Base-by-base conservation (phyloP, 805 yeast species). In the Priceomyces carsonii region DNA sequence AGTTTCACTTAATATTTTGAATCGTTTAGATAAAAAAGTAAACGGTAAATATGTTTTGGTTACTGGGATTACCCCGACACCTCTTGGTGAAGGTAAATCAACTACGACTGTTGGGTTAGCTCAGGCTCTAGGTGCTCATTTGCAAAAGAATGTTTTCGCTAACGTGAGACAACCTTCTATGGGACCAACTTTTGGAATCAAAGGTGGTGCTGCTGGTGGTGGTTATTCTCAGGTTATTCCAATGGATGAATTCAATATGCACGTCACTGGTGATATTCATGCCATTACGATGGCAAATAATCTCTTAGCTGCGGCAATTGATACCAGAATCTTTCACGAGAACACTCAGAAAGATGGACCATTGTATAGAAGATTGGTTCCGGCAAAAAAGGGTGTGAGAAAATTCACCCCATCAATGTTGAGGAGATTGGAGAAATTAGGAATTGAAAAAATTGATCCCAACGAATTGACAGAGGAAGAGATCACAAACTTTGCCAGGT, bases 151-250 rank as follows among this genome's bases (percentile, higher is more conserved):
- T 40, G 82, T 82, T 9, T 74, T 84, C 54, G 93, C 91, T 45
- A 84, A 83, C 55, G 93, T 84, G 34, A 77, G 93, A 71, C 93
- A 84, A 59, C 93, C 93, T 17, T 81, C 89, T 6, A 82, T 84
- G 90, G 93, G 93, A 37, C 93, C 93, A 45, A 84, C 93, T 13
- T 84, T 84, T 53, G 93, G 93, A 66, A 82, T 84, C 48, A 84
- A 84, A 60, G 93, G 93, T 63, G 93, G 93, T 65, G 93, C 93
- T 48, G 93, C 93, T 6, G 93, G 93, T 58, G 91, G 93, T 60
- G 93, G 93, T 41, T 84, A 83, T 56, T 81, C 93, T 18, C 91
- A 84, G 62, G 93, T 84, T 20, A 82, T 84, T 57, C 93, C 93
- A 44, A 84, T 84, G 93, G 91, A 84, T 61, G 93, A 84, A 56